A percentile compares a stretch with the other conserved stretches of the same genome.
These are phyloP conservation scores for Hyphodiscus hymeniophilus DNA, from an alignment of 495 filamentous ascomycete genomes.

Conservation along the genomic window DNA sequence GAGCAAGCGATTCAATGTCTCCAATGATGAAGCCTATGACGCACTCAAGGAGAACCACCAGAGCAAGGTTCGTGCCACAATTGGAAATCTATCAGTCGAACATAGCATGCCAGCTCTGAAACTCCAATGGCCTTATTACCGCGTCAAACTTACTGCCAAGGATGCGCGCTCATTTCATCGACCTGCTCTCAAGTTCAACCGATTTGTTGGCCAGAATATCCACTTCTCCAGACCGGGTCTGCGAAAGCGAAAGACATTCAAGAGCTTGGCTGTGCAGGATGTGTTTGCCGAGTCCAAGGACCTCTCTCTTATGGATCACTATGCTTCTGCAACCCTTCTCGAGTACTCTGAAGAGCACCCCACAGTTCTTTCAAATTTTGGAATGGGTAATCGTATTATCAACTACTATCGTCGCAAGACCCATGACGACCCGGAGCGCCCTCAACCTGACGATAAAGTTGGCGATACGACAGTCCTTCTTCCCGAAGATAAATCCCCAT, in stretches of 20 bases:
- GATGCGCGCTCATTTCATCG: conserved; percentile 90
- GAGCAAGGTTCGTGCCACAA: conserved; percentile 84
- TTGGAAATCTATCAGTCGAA: conserved; percentile 79
- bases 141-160: conserved; percentile 65
- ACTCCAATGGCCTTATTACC: conserved; percentile 90
- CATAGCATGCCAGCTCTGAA: conserved; percentile 86
- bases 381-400: conserved; percentile 91
- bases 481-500: conserved; percentile 90
- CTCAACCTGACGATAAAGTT: conserved; percentile 58
- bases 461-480: conserved; percentile 82
- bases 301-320: conserved; percentile 75
- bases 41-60: conserved; percentile 93
- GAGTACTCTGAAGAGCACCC: conserved; percentile 96
- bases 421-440: conserved; percentile 64
- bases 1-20: conserved; percentile 84
- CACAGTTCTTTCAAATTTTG: conserved; percentile 85
- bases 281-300: conserved; percentile 69
- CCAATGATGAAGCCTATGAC: conserved; percentile 92
- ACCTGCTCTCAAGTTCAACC: conserved; percentile 57
- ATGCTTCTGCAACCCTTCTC: conserved; percentile 69
- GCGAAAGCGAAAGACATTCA: conserved; percentile 73
- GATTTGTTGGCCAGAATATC: conserved; percentile 40
- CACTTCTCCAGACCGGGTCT: conserved; percentile 51
- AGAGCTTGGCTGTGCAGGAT: conserved; percentile 63
- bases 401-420: conserved; percentile 93